These are phyloP conservation scores for Polytrichum commune DNA, from an alignment of 225 moss, liverwort and hornwort species.

Conservation along the genomic window DNA sequence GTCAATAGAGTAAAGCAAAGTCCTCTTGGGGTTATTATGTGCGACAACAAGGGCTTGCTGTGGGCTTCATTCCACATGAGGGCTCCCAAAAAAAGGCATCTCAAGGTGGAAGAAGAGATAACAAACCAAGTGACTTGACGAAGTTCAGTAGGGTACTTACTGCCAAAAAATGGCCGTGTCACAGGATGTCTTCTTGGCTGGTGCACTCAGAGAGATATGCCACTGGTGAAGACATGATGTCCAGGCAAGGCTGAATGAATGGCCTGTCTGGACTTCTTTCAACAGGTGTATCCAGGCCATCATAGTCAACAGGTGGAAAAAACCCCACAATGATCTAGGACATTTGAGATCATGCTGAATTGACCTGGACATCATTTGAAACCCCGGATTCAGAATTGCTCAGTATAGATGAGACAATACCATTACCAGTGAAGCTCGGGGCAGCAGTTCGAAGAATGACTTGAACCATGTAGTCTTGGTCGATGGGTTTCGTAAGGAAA, in stretches of 20 bases:
- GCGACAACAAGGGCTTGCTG: neutral
- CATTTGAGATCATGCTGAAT: slow-evolving; percentile 15
- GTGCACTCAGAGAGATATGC: neutral
- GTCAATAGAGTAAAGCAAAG: too few relatives aligned
- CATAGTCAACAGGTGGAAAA: slow-evolving; percentile 6
- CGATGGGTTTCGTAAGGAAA: slow-evolving; percentile 64
- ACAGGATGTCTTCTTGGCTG: too few relatives aligned
- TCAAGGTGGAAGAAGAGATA: neutral
- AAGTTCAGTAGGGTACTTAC: too few relatives aligned
- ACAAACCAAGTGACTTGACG: too few relatives aligned
- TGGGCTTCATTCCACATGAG: neutral
- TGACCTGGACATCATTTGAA: slow-evolving; percentile 16
- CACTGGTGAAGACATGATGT: neutral
- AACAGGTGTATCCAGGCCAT: neutral
- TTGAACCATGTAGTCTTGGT: slow-evolving; percentile 61
- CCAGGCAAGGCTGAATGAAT: too few relatives aligned
- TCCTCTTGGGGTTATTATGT: neutral
- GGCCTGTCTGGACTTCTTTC: too few relatives aligned
- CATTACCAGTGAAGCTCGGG: slow-evolving; percentile 10
- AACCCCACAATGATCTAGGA: neutral
- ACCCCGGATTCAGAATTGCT: slow-evolving; percentile 8
- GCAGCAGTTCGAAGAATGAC: slow-evolving; percentile 40
- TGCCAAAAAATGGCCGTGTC: too few relatives aligned
- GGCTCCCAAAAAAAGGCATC: neutral
- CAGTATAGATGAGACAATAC: slow-evolving; percentile 4